Percentiles rank a stretch among this genome's conserved stretches.
Conservation (phyloP, 2,329 filamentous ascomycete species). For the Juglanconis oblonga region DNA sequence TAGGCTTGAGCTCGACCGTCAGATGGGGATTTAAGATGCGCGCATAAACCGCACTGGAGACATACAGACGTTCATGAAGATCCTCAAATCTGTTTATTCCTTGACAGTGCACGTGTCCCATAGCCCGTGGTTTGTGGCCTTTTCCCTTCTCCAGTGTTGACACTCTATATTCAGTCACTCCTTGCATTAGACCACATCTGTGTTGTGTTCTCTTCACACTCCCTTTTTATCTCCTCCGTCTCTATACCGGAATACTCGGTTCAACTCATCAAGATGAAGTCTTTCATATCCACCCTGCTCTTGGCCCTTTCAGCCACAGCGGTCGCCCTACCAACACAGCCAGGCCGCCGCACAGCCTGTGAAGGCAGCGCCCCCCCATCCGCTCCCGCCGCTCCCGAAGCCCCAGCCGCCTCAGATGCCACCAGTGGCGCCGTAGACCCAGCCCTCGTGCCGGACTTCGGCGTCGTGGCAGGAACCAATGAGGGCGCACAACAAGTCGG, state of each 20-base stretch:
- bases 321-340: conserved; percentile 1
- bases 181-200: not conserved
- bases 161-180: not conserved
- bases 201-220: not conserved
- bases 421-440: conserved; percentile 4
- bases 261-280: conserved; percentile 1
- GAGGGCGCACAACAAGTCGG: conserved; percentile 4
- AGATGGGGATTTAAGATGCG: not conserved
- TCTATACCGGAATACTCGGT: not conserved
- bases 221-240: not conserved
- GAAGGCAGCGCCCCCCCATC: not conserved
- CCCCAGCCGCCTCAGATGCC: not conserved
- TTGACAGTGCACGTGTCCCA: not conserved
- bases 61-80: not conserved
- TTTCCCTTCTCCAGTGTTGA: not conserved
- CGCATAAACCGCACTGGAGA: not conserved
- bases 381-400: not conserved
- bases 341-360: not conserved
- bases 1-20: not conserved
- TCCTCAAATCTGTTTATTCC: not conserved
- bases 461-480: conserved; percentile 1
- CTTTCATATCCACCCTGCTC: conserved; percentile 1
- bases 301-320: conserved; percentile 2
- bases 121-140: not conserved
- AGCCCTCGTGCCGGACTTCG: conserved; percentile 1